A percentile compares a stretch with the other conserved stretches of the same genome.
These are phyloP conservation scores for Nyctanthes arbortristis DNA, from an alignment of 257 asterid species.

Conservation along the genomic window DNA sequence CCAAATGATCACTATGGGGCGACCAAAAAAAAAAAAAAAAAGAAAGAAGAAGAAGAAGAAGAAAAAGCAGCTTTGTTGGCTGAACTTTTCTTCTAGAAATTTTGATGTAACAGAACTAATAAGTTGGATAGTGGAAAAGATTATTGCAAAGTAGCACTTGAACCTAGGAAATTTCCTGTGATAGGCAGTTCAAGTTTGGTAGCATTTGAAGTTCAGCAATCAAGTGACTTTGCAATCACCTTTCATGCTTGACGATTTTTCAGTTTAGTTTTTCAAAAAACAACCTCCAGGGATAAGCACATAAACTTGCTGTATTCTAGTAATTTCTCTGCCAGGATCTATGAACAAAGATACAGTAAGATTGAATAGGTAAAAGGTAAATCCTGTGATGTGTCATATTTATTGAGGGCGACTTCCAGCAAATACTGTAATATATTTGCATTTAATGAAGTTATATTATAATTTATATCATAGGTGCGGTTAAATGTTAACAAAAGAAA, in stretches of 20 bases:
- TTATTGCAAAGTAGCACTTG: background rate
- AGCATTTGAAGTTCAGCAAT: background rate
- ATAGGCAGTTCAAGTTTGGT: background rate
- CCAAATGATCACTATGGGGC: background rate
- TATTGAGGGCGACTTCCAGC: background rate
- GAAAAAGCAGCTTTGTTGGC: background rate
- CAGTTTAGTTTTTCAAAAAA: background rate
- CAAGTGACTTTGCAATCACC: background rate
- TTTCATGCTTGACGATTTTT: background rate
- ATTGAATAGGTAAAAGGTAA: background rate
- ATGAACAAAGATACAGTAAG: background rate
- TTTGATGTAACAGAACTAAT: background rate
- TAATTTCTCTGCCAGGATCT: background rate
- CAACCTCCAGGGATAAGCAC: background rate
- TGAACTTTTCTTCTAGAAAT: conserved; percentile 2
- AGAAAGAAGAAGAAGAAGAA: background rate
- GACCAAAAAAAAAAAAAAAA: no score
- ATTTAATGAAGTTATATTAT: background rate
- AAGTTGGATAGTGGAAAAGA: background rate
- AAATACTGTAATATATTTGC: background rate
- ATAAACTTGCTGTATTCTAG: background rate
- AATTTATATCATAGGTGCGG: background rate
- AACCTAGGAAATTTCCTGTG: background rate
- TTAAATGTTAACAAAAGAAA: no score
- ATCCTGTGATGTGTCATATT: background rate